These are phyloP conservation scores for Lolium multiflorum DNA, from an alignment of 176 grass and related monocot species.

Conservation along the genomic window DNA sequence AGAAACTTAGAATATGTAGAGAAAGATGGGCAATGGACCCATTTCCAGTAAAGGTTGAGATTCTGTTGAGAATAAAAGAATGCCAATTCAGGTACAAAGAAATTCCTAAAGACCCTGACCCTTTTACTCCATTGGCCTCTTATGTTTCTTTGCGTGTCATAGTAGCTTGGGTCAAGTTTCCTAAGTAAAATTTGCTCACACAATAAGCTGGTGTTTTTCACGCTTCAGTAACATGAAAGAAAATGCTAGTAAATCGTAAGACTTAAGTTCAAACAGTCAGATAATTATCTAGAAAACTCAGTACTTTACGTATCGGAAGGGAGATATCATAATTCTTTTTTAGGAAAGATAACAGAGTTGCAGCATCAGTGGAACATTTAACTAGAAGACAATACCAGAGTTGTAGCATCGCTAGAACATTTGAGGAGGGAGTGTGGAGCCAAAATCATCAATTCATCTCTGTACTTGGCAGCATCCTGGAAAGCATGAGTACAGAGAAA, in stretches of 20 bases:
- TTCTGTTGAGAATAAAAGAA: not conserved
- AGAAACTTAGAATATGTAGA: not conserved
- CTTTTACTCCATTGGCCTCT: not conserved
- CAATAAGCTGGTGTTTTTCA: conserved; percentile 11
- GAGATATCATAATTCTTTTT: not conserved
- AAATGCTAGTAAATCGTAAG: conserved; percentile 18
- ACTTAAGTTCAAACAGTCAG: not conserved
- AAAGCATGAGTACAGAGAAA: conserved; percentile 32
- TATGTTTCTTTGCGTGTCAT: not conserved
- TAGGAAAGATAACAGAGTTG: conserved; percentile 14
- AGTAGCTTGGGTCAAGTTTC: not conserved
- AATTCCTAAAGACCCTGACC: not conserved
- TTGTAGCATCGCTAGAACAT: conserved; percentile 90
- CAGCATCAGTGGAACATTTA: not conserved
- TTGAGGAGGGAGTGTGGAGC: conserved; percentile 79
- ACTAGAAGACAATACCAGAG: conserved; percentile 41
- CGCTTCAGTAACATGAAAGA: not conserved
- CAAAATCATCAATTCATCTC: conserved; percentile 76
- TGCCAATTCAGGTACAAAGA: conserved; percentile 15
- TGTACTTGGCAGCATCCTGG: conserved; percentile 83
- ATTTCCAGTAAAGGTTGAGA: not conserved
- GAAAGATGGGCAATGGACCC: not conserved
- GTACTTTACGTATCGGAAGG: not conserved
- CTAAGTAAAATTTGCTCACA: conserved; percentile 8
- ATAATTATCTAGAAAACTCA: not conserved